Conservation (phyloP, 352 stramenopile species). For the Globisporangium cederbergense region DNA sequence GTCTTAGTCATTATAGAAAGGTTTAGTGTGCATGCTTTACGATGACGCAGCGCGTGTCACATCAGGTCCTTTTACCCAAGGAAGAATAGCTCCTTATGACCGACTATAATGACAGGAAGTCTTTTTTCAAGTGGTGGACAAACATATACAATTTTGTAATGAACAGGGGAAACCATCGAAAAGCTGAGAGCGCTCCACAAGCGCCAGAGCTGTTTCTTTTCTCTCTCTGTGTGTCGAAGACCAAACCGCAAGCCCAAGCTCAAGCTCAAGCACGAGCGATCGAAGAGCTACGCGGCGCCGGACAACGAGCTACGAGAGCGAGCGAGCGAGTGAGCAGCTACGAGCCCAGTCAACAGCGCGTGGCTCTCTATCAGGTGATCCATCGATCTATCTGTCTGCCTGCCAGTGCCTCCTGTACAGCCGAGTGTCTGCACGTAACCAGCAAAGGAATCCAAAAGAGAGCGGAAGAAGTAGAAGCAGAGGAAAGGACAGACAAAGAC, state of each 20-base stretch:
- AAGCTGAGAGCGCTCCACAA: background rate
- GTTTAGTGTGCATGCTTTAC: too few relatives aligned
- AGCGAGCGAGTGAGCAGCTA: background rate
- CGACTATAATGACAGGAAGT: background rate
- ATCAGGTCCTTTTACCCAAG: background rate
- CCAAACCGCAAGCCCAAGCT: constrained; percentile 1
- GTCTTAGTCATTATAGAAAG: too few relatives aligned
- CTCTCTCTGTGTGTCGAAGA: background rate
- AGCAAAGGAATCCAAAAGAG: background rate
- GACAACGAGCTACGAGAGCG: background rate
- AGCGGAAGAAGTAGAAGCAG: background rate
- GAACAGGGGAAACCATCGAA: background rate
- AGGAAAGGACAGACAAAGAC: background rate
- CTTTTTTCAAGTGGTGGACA: background rate
- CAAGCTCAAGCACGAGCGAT: background rate
- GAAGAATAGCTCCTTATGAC: background rate
- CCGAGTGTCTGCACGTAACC: too few relatives aligned
- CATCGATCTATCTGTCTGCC: background rate
- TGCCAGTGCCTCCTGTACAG: background rate
- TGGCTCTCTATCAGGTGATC: background rate
- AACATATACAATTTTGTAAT: background rate
- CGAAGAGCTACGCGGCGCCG: background rate
- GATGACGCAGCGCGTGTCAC: constrained; percentile 2
- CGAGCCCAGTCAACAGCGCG: background rate
- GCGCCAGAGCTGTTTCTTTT: constrained; percentile 7